These are phyloP conservation scores for Coemansia pectinata DNA, from an alignment of 192 early-diverging fungal species.

Conservation along the genomic window DNA sequence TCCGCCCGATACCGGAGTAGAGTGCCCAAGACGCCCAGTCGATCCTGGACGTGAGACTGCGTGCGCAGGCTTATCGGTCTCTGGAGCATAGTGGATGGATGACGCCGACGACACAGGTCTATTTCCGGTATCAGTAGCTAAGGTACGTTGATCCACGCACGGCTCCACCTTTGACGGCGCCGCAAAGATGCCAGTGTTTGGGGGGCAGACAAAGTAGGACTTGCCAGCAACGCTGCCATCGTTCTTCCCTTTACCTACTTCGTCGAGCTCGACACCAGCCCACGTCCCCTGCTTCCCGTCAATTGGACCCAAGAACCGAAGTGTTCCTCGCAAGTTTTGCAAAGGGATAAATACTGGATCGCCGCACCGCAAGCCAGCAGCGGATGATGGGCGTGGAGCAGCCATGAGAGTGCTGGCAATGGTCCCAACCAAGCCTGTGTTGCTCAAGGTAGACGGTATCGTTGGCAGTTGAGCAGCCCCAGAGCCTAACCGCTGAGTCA, in stretches of 20 bases:
- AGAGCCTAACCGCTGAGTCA: slow-evolving; percentile 1
- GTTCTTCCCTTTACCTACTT: slow-evolving; percentile 74
- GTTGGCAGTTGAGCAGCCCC: neutral
- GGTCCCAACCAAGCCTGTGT: neutral
- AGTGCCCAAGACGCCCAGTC: neutral
- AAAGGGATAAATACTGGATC: slow-evolving; percentile 66
- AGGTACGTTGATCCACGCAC: neutral
- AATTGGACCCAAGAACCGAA: slow-evolving; percentile 72
- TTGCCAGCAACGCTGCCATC: slow-evolving; percentile 71
- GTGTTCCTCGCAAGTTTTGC: slow-evolving; percentile 61
- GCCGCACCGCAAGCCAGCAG: slow-evolving; percentile 38
- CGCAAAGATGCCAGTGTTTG: slow-evolving; percentile 71
- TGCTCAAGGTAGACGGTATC: neutral
- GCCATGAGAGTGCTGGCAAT: neutral
- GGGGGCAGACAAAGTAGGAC: slow-evolving; percentile 70
- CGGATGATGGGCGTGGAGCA: slow-evolving; percentile 6
- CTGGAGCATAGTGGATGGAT: neutral
- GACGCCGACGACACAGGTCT: slow-evolving; percentile 1
- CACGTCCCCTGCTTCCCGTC: slow-evolving; percentile 75
- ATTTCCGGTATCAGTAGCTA: neutral
- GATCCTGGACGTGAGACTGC: neutral
- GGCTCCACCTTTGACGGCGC: slow-evolving; percentile 61
- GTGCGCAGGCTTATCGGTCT: neutral
- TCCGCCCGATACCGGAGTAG: neutral
- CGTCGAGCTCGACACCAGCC: slow-evolving; percentile 80